Conservation (phyloP, 768 basidiomycete genomes). For the Lentinula sp. region DNA sequence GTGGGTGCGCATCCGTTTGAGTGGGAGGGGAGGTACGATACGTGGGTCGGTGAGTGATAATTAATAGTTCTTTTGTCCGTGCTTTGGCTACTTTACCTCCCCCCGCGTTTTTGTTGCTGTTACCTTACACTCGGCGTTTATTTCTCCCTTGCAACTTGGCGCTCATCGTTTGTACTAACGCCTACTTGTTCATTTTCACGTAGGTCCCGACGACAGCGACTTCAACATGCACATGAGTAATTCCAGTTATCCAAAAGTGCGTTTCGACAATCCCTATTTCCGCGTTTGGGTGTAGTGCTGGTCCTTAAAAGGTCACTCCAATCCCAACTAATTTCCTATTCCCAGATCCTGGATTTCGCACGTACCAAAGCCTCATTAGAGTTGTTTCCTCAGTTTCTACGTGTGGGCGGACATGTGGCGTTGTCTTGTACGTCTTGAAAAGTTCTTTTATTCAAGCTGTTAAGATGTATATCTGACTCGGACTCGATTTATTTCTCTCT, state of each 20-base stretch:
- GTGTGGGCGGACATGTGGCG: constrained; percentile 30
- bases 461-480: too few relatives aligned
- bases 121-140: too few relatives aligned
- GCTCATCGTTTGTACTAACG: too few relatives aligned
- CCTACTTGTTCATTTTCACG: neutral
- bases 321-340: neutral
- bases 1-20: constrained; percentile 2
- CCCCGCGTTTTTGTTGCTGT: too few relatives aligned
- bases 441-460: too few relatives aligned
- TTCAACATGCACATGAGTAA: constrained; percentile 76
- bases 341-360: constrained; percentile 2
- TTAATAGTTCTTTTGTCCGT: neutral
- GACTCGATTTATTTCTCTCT: neutral
- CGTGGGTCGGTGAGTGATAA: neutral
- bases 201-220: constrained; percentile 69
- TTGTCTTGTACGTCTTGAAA: constrained; percentile 30
- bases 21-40: neutral
- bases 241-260: constrained; percentile 72
- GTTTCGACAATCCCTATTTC: too few relatives aligned
- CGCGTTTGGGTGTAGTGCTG: neutral
- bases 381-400: constrained; percentile 31
- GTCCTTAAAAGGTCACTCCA: neutral
- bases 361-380: constrained; percentile 3
- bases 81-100: too few relatives aligned
- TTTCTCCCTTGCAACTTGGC: neutral